phyloP scores from a whole-genome alignment of 2,329 filamentous ascomycete genomes.

The Graphilbum fragrans region DNA sequence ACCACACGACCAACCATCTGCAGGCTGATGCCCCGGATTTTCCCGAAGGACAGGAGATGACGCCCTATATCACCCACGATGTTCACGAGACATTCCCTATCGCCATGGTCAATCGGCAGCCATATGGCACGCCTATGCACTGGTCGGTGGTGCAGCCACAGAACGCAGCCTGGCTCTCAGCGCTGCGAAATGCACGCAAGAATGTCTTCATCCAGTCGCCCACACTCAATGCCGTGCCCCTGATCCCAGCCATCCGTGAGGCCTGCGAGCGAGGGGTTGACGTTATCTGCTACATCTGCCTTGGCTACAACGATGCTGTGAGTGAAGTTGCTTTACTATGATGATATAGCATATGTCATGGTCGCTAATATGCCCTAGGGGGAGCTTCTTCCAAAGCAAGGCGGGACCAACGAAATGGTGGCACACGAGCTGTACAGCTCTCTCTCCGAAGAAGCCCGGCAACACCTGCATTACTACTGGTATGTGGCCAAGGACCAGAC shows the following conservation, averaged over 20 bases:
- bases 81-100: conserved; percentile 51
- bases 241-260: conserved; percentile 49
- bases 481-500: conserved; percentile 67
- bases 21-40: conserved; percentile 40
- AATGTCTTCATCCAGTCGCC: conserved; percentile 70
- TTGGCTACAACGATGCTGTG: conserved; percentile 65
- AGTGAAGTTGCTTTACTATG: conserved; percentile 26
- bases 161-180: conserved; percentile 62
- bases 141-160: conserved; percentile 53
- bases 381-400: conserved; percentile 63
- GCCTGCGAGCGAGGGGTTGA: conserved; percentile 57
- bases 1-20: conserved; percentile 43
- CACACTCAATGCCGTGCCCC: conserved; percentile 59
- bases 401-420: conserved; percentile 64
- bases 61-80: conserved; percentile 48
- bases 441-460: conserved; percentile 34
- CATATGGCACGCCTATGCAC: conserved; percentile 53
- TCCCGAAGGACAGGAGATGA: conserved; percentile 43
- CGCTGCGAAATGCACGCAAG: conserved; percentile 49
- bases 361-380: conserved; percentile 27
- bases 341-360: neutral
- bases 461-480: conserved; percentile 48
- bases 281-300: conserved; percentile 59
- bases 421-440: conserved; percentile 44
- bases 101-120: conserved; percentile 56